A percentile compares a stretch with the other conserved stretches of the same genome.
Conservation (phyloP, 495 filamentous ascomycete genomes). For the Cenococcum geophilum region DNA sequence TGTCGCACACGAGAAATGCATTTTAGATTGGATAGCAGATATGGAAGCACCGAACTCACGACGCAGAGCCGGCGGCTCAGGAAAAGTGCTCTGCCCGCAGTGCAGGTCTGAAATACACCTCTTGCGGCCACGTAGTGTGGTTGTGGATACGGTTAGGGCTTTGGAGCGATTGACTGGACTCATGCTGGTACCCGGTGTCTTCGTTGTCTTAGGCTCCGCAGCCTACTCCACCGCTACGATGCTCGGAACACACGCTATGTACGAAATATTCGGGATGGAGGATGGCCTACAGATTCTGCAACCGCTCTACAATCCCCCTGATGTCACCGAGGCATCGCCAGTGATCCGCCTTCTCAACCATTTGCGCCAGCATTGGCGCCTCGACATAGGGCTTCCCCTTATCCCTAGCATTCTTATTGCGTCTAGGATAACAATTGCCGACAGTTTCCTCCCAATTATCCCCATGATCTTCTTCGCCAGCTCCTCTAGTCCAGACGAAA, state of each 20-base stretch:
- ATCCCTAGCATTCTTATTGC: slow-evolving; percentile 57
- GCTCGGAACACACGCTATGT: slow-evolving; percentile 55
- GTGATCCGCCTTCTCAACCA: slow-evolving; percentile 19
- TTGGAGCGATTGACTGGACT: slow-evolving; percentile 51
- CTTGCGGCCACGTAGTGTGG: slow-evolving; percentile 60
- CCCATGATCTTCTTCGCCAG: slow-evolving; percentile 58
- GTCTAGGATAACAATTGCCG: slow-evolving; percentile 53
- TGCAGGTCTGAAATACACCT: slow-evolving; percentile 78
- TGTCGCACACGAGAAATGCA: slow-evolving; percentile 82
- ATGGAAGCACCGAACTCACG: slow-evolving; percentile 57
- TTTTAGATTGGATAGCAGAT: slow-evolving; percentile 86
- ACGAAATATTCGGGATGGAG: slow-evolving; percentile 56
- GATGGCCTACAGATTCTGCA: slow-evolving; percentile 50
- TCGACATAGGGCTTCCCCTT: slow-evolving; percentile 52
- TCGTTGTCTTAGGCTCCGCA: slow-evolving; percentile 23
- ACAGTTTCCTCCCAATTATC: slow-evolving; percentile 55
- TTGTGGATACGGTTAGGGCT: slow-evolving; percentile 54
- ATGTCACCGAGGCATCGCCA: neutral
- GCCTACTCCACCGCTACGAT: slow-evolving; percentile 48
- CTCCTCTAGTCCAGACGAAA: slow-evolving; percentile 38
- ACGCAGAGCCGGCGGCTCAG: slow-evolving; percentile 41
- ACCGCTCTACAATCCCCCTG: slow-evolving; percentile 18
- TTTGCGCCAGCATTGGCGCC: slow-evolving; percentile 32
- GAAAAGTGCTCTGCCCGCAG: slow-evolving; percentile 72
- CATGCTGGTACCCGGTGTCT: slow-evolving; percentile 50